Evolutionary conservation across 1,139 yeast species (phyloP).

Genomic region (Diutina sp.): DNA sequence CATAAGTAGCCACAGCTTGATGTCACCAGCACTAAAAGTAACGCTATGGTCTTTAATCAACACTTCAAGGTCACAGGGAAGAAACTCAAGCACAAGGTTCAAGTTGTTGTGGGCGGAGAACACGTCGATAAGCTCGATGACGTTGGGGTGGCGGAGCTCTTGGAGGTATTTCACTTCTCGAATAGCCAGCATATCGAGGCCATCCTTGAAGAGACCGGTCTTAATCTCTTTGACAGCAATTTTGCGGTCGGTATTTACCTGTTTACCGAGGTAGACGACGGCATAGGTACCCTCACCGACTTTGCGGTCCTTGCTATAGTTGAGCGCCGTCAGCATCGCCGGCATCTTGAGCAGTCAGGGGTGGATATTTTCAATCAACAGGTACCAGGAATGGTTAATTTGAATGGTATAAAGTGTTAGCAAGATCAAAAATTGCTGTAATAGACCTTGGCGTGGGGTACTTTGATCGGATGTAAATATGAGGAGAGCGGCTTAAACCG

Average conservation of each 20-base stretch:
- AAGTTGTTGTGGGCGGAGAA: slow-evolving; percentile 61
- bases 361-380: not conserved
- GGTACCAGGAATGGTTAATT: too few species aligned
- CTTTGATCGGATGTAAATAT: too few species aligned
- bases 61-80: slow-evolving; percentile 87
- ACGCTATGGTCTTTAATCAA: slow-evolving; percentile 70
- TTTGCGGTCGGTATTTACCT: slow-evolving; percentile 39
- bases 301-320: slow-evolving; percentile 51
- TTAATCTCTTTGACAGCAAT: slow-evolving; percentile 95
- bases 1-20: slow-evolving; percentile 91
- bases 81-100: slow-evolving; percentile 78
- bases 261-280: slow-evolving; percentile 79
- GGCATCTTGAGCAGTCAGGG: not conserved
- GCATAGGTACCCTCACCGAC: slow-evolving; percentile 99
- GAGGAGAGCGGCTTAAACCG: too few species aligned
- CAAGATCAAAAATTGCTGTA: too few species aligned
- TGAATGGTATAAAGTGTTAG: too few species aligned
- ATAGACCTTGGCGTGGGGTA: too few species aligned
- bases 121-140: slow-evolving; percentile 80
- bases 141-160: slow-evolving; percentile 71
- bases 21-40: slow-evolving; percentile 75
- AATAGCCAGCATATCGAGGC: slow-evolving; percentile 94
- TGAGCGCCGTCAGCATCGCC: slow-evolving; percentile 4
- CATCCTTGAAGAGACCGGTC: slow-evolving; percentile 89
- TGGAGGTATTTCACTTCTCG: slow-evolving; percentile 90